Conservation (phyloP, 495 filamentous ascomycete species). For the Podospora appendiculata region DNA sequence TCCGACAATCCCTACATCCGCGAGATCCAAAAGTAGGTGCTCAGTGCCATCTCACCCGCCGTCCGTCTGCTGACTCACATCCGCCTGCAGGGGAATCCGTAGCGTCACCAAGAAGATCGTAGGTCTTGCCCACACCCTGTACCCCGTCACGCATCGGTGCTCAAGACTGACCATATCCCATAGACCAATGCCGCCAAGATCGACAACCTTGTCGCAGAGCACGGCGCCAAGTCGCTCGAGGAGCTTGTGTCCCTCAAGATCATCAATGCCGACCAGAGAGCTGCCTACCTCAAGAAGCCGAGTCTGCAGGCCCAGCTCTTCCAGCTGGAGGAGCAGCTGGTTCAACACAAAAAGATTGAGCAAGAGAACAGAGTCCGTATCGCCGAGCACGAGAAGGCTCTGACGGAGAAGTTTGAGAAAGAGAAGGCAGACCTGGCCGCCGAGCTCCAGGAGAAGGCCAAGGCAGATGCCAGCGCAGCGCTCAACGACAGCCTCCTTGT, state of each 20-base stretch:
- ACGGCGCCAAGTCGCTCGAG: slow-evolving; percentile 69
- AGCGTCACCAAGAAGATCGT: slow-evolving; percentile 85
- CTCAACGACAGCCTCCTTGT: slow-evolving; percentile 52
- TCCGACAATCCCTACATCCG: slow-evolving; percentile 70
- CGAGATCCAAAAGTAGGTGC: slow-evolving; percentile 69
- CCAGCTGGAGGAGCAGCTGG: slow-evolving; percentile 77
- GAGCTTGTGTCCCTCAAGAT: slow-evolving; percentile 74
- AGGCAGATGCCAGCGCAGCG: slow-evolving; percentile 45
- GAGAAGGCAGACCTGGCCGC: slow-evolving; percentile 53
- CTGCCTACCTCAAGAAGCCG: slow-evolving; percentile 86
- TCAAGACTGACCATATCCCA: slow-evolving; percentile 14
- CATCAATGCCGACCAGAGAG: slow-evolving; percentile 90
- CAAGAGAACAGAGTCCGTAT: slow-evolving; percentile 64
- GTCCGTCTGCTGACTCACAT: slow-evolving; percentile 7
- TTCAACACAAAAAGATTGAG: slow-evolving; percentile 75
- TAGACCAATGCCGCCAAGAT: slow-evolving; percentile 73
- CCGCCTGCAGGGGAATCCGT: slow-evolving; percentile 61
- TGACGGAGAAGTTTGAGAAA: slow-evolving; percentile 65
- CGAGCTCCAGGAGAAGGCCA: slow-evolving; percentile 47
- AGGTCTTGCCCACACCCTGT: slow-evolving; percentile 27
- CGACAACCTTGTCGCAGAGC: slow-evolving; percentile 68
- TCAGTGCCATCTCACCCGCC: not conserved
- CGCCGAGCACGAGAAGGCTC: slow-evolving; percentile 57
- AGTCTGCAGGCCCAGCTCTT: slow-evolving; percentile 62
- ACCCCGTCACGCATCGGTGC: not conserved